Conservation (phyloP, 345 rosid species). For the Arabis hirsuta region DNA sequence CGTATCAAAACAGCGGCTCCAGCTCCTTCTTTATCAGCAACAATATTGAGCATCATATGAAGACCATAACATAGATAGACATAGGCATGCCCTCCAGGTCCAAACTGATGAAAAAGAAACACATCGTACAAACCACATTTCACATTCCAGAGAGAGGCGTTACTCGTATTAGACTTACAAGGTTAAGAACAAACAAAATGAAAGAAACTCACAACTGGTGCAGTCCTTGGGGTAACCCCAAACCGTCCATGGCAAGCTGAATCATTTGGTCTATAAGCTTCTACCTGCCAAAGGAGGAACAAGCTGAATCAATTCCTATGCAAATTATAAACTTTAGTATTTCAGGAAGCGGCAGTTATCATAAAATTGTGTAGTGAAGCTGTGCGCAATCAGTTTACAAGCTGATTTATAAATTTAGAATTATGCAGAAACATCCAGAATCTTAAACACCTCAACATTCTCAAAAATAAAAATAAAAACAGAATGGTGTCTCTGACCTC, state of each 20-base stretch:
- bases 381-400: not conserved
- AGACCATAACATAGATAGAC: conserved; percentile 96
- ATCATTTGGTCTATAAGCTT: conserved; percentile 93
- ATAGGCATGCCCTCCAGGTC: conserved; percentile 92
- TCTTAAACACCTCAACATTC: not conserved
- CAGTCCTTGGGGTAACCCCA: conserved; percentile 83
- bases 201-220: conserved; percentile 70
- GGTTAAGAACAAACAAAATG: not conserved
- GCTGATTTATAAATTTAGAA: too few relatives aligned
- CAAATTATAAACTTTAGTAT: not conserved
- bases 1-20: conserved; percentile 93
- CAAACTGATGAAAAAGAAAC: conserved; percentile 63
- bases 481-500: conserved; percentile 57
- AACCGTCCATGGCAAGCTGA: conserved; percentile 95
- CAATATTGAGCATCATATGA: conserved; percentile 89
- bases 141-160: not conserved
- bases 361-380: not conserved
- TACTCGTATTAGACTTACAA: not conserved
- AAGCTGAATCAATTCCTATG: not conserved
- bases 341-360: not conserved
- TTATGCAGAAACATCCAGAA: not conserved
- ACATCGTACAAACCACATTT: not conserved
- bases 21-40: conserved; percentile 86
- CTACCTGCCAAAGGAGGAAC: conserved; percentile 57
- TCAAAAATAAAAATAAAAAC: conserved; percentile 13